phyloP scores from a whole-genome alignment of 2,329 filamentous ascomycete species.

The Nemania sp. region DNA sequence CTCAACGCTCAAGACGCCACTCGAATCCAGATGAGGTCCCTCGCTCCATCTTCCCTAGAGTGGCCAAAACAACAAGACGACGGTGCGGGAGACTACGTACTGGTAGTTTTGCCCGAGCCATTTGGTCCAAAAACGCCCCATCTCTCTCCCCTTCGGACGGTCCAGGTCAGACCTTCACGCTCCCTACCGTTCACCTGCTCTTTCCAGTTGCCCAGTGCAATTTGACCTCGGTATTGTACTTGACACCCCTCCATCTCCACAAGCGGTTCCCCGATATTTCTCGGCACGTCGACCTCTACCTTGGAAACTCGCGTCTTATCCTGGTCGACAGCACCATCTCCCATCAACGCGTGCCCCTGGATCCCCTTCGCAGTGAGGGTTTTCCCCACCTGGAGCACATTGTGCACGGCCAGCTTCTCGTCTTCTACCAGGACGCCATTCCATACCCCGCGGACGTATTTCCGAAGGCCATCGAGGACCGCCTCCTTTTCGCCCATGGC shows the following conservation, averaged over 20 bases:
- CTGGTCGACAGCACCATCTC: slow-evolving; percentile 28
- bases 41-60: neutral
- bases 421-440: slow-evolving; percentile 52
- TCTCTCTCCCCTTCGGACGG: slow-evolving; percentile 77
- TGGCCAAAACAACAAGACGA: neutral
- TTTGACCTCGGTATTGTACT: slow-evolving; percentile 78
- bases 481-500: slow-evolving; percentile 67
- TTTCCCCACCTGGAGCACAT: slow-evolving; percentile 56
- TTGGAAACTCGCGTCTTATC: slow-evolving; percentile 28
- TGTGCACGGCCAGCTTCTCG: slow-evolving; percentile 52
- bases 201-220: slow-evolving; percentile 80
- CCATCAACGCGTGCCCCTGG: slow-evolving; percentile 44
- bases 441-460: slow-evolving; percentile 53
- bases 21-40: no score
- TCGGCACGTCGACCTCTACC: slow-evolving; percentile 7
- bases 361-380: slow-evolving; percentile 49
- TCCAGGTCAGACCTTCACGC: slow-evolving; percentile 76
- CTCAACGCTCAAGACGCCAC: no score
- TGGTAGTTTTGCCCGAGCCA: slow-evolving; percentile 92
- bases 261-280: slow-evolving; percentile 65
- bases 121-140: slow-evolving; percentile 96
- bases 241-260: slow-evolving; percentile 87
- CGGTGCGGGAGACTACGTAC: neutral
- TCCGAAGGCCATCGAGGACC: slow-evolving; percentile 60
- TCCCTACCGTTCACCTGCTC: slow-evolving; percentile 57